Evolutionary conservation across 805 yeast genomes (phyloP).

Genomic region (Komagataella populi): DNA sequence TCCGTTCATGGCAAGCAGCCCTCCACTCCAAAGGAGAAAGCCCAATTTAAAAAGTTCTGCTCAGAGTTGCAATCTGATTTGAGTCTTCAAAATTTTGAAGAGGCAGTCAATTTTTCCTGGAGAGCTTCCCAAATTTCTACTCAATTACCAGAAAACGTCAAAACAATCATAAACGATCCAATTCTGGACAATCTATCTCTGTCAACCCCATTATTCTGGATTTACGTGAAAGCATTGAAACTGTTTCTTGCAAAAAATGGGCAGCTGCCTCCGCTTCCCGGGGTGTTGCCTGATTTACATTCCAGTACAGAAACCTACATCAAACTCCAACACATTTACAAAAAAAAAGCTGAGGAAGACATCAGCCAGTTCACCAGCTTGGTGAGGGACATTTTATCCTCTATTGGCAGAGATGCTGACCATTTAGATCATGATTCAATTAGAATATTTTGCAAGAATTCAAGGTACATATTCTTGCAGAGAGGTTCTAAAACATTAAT

Average conservation of each 20-base stretch:
- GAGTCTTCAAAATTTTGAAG: slow-evolving; percentile 33
- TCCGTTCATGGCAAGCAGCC: slow-evolving; percentile 7
- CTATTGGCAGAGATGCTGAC: slow-evolving; percentile 15
- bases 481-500: slow-evolving; percentile 22
- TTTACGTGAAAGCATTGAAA: slow-evolving; percentile 38
- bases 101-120: slow-evolving; percentile 32
- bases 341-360: slow-evolving; percentile 39
- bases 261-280: slow-evolving; percentile 49
- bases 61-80: slow-evolving; percentile 20
- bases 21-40: slow-evolving; percentile 14
- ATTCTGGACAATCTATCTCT: slow-evolving; percentile 11
- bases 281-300: slow-evolving; percentile 81
- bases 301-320: slow-evolving; percentile 56
- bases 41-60: slow-evolving; percentile 22
- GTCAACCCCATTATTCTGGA: slow-evolving; percentile 40
- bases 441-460: slow-evolving; percentile 47
- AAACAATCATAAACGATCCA: slow-evolving; percentile 13
- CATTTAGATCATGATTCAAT: slow-evolving; percentile 23
- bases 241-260: slow-evolving; percentile 28
- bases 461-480: slow-evolving; percentile 35
- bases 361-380: slow-evolving; percentile 13
- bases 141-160: slow-evolving; percentile 14
- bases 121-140: slow-evolving; percentile 24
- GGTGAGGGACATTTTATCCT: slow-evolving; percentile 9
- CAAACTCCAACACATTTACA: slow-evolving; percentile 41